Base-by-base conservation (phyloP, 2,329 filamentous ascomycete species). In the Phyllachora maydis region DNA sequence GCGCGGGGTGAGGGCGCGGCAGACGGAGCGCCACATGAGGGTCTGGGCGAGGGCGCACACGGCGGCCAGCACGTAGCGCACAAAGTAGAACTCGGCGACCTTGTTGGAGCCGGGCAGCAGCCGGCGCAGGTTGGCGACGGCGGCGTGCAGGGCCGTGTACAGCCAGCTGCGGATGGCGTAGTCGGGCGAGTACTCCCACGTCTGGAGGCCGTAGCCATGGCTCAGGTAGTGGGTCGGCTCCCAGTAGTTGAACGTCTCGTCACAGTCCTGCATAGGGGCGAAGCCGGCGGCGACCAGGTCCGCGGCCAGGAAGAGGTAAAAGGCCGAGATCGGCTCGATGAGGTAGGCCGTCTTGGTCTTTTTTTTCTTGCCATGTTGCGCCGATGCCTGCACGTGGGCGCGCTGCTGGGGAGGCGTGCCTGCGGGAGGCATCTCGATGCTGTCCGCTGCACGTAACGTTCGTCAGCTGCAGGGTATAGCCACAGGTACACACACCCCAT, bases 221-320 rank as follows among this genome's bases (percentile, higher is more conserved):
- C 70, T 75, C 14, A 98, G 63, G 47, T 93, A 98, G 48, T 98
- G 88, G 0, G 83, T 70, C 0, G 88, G 85, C 40, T 98, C 88
- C 82, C 85, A 98, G 56, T 92, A 98, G 46, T 98, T 98, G 62
- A 91, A 98, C 8, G 85, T 85, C 54, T 98, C 88, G 39, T 98
- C 88, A 44, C 88, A 98, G 48, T 98, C 88, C 45, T 93, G 83
- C 33, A 98, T 92, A 0, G 88, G 88, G 2, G 82, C 72, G 43
- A 73, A 85, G 16, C 75, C 40, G 8, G 85, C 88, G 5, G 85
- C 77, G 12, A 85, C 38, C 11, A 75, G 34, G 41, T 81, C 81
- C 33, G 75, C 71, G 15, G 56, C 53, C 21, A 90, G 54, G 44
- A 90, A 88, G 32, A 79, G 48, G 41, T 76, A 88, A 44, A 93